These are phyloP conservation scores for Pseudopithomyces maydicus DNA, from an alignment of 2,329 filamentous ascomycete species.

Conservation along the genomic window DNA sequence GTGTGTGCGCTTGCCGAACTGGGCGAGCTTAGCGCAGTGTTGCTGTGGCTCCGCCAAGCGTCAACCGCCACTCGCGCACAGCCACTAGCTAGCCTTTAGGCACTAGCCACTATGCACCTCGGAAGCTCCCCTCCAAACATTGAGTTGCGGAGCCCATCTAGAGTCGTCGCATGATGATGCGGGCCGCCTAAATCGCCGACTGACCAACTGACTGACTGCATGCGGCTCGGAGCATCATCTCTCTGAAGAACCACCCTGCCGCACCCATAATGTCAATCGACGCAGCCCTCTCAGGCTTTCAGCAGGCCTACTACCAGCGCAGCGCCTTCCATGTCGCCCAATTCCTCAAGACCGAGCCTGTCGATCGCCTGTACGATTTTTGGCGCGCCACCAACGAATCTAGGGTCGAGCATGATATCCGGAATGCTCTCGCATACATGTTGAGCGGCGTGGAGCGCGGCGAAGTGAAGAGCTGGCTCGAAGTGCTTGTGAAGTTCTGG, in stretches of 20 bases:
- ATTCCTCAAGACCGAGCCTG: constrained; percentile 73
- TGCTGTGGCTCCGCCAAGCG: not conserved
- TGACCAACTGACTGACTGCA: constrained; percentile 5
- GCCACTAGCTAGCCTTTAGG: not conserved
- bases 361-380: constrained; percentile 71
- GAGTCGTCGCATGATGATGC: constrained; percentile 1
- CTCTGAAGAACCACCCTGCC: not conserved
- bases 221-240: constrained; percentile 16
- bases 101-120: not conserved
- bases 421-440: constrained; percentile 70
- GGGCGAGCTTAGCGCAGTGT: constrained; percentile 24
- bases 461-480: constrained; percentile 81
- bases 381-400: constrained; percentile 72
- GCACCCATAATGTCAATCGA: constrained; percentile 62
- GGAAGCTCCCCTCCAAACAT: not conserved
- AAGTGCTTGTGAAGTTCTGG: constrained; percentile 85
- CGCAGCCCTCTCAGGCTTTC: constrained; percentile 74
- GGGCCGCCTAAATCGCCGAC: not conserved
- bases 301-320: constrained; percentile 65
- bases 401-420: constrained; percentile 71
- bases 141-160: not conserved
- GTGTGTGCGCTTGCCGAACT: constrained; percentile 23
- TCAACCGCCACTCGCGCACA: not conserved
- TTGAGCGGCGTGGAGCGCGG: constrained; percentile 64
- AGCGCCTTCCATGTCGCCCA: constrained; percentile 76